These are phyloP conservation scores for Lecanoromycetidae sp. DNA, from an alignment of 2,329 filamentous ascomycete genomes.

Conservation along the genomic window DNA sequence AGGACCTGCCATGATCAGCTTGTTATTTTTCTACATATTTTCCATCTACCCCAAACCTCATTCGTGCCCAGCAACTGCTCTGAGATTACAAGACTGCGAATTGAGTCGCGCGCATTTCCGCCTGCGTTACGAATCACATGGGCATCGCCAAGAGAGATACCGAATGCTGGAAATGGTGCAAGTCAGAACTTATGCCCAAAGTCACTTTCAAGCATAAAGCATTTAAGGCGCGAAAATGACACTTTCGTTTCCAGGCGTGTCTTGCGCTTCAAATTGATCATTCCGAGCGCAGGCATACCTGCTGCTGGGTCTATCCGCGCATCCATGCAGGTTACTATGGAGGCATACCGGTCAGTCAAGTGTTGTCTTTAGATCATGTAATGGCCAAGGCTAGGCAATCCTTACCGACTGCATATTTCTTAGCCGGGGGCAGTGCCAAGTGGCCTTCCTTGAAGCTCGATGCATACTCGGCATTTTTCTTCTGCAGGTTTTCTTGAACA, in stretches of 20 bases:
- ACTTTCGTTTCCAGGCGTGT: no score
- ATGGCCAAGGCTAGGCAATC: conserved; percentile 1
- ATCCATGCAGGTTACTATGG: conserved; percentile 66
- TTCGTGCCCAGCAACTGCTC: conserved; percentile 65
- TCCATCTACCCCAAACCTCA: no score
- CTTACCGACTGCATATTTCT: conserved; percentile 53
- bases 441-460: conserved; percentile 52
- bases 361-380: neutral
- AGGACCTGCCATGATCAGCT: no score
- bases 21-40: no score
- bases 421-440: conserved; percentile 56
- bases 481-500: conserved; percentile 43
- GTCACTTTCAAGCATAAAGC: no score
- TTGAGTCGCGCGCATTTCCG: conserved; percentile 52
- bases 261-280: no score
- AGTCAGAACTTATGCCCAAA: no score
- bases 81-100: conserved; percentile 65
- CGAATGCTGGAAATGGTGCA: no score
- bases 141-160: conserved; percentile 60
- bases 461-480: conserved; percentile 47
- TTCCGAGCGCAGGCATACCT: no score
- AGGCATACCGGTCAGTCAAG: no score
- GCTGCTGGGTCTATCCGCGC: conserved; percentile 56
- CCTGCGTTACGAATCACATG: conserved; percentile 69
- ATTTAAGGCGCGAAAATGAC: no score